Conservation (phyloP, 768 basidiomycete genomes). For the Suillus tomentosus region DNA sequence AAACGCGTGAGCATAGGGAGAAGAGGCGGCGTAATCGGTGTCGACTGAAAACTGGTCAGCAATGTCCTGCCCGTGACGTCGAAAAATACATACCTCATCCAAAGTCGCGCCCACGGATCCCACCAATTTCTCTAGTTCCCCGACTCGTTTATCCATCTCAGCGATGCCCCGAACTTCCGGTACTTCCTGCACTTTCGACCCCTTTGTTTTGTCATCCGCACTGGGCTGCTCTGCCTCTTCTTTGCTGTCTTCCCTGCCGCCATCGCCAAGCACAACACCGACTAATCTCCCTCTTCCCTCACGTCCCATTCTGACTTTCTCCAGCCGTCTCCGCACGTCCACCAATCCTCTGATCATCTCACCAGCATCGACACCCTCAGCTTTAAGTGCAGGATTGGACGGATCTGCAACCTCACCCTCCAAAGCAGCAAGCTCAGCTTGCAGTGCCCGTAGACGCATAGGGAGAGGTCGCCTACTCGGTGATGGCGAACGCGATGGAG, state of each 20-base stretch:
- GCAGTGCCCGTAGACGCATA: conserved; percentile 63
- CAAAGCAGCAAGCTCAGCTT: conserved; percentile 76
- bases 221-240: conserved; percentile 11
- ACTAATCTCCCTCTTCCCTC: conserved; percentile 70
- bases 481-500: conserved; percentile 32
- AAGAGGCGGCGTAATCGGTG: conserved; percentile 78
- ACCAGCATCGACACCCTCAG: conserved; percentile 67
- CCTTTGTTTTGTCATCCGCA: conserved; percentile 16
- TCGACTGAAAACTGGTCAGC: conserved; percentile 43
- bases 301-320: conserved; percentile 63
- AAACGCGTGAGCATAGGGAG: conserved; percentile 80
- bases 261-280: conserved; percentile 48
- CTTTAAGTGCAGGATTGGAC: conserved; percentile 66
- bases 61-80: neutral
- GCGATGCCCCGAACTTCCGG: conserved; percentile 53
- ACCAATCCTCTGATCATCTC: conserved; percentile 78
- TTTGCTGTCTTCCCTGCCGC: conserved; percentile 14
- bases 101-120: conserved; percentile 79
- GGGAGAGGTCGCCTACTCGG: conserved; percentile 48
- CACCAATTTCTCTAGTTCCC: conserved; percentile 78
- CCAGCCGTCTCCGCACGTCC: conserved; percentile 68
- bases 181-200: conserved; percentile 22
- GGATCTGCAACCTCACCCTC: conserved; percentile 85
- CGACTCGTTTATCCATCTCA: conserved; percentile 82
- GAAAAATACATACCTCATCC: conserved; percentile 68